phyloP scores from a whole-genome alignment of 1,284 basidiomycete species.

The Apiotrichum siamense region DNA sequence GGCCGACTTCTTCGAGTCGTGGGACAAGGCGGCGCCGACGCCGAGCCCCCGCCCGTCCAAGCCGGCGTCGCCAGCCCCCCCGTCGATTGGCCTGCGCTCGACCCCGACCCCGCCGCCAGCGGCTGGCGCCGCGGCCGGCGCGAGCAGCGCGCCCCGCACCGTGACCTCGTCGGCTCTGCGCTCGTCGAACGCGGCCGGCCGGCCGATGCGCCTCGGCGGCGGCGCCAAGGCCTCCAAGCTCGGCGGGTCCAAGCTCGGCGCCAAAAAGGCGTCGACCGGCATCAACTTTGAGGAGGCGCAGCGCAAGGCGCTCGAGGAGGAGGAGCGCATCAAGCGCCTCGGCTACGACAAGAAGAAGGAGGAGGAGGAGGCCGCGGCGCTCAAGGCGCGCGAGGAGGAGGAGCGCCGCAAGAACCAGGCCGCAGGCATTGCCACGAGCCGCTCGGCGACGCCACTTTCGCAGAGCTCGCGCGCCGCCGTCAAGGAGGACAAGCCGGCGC shows the following conservation, averaged over 20 bases:
- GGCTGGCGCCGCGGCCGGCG: conserved; percentile 20
- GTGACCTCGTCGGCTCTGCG: conserved; percentile 50
- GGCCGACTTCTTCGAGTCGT: conserved; percentile 92
- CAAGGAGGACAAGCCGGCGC: conserved; percentile 34
- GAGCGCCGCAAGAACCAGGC: conserved; percentile 54
- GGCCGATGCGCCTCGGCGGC: conserved; percentile 49
- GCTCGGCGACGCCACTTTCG: conserved; percentile 13
- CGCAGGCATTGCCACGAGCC: conserved; percentile 29
- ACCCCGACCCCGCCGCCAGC: conserved; percentile 16
- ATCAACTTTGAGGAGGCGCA: conserved; percentile 91
- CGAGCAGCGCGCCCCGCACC: conserved; percentile 48
- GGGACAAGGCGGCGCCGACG: conserved; percentile 64
- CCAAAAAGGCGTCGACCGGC: conserved; percentile 65
- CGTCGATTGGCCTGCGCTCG: conserved; percentile 35
- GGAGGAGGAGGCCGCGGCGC: conserved; percentile 53
- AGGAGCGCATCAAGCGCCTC: conserved; percentile 74
- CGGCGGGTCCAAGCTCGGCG: conserved; percentile 58
- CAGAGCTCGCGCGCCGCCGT: conserved; percentile 25
- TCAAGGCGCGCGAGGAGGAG: conserved; percentile 52
- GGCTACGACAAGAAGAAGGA: conserved; percentile 80
- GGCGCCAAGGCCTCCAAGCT: conserved; percentile 52
- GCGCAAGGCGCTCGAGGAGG: conserved; percentile 76
- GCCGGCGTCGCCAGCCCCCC: conserved; percentile 28
- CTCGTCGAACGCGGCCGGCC: conserved; percentile 45
- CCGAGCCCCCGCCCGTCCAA: conserved; percentile 28